A percentile compares a stretch with the other conserved stretches of the same genome.
phyloP scores from a whole-genome alignment of 768 basidiomycete species.

The Artomyces pyxidatus region DNA sequence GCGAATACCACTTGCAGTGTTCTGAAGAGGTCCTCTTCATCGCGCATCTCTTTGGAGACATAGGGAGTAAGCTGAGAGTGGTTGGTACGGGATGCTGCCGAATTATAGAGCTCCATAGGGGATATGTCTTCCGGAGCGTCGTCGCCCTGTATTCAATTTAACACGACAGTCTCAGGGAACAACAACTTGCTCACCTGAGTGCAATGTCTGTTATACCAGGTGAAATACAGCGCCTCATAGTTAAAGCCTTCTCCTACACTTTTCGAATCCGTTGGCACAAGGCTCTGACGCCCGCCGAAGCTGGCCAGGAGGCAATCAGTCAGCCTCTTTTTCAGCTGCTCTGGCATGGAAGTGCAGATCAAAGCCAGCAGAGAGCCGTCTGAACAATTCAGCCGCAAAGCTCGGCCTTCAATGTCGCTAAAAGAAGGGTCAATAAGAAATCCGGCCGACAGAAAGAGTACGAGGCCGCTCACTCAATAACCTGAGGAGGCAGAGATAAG shows the following conservation, averaged over 20 bases:
- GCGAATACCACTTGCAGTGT: neutral
- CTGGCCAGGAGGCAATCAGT: neutral
- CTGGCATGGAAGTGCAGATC: neutral
- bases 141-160: neutral
- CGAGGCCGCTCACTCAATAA: too few relatives aligned
- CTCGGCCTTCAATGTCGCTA: too few relatives aligned
- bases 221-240: neutral
- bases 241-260: neutral
- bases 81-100: neutral
- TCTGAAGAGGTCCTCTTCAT: conserved; percentile 19
- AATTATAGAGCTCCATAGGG: neutral
- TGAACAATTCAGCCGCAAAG: neutral
- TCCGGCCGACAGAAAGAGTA: too few relatives aligned
- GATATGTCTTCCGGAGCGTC: neutral
- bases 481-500: too few relatives aligned
- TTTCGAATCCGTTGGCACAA: too few relatives aligned
- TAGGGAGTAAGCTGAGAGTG: neutral
- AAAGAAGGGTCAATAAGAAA: too few relatives aligned
- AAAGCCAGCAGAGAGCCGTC: neutral
- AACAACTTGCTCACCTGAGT: neutral
- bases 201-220: neutral
- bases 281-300: neutral
- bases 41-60: neutral
- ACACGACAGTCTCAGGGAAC: neutral
- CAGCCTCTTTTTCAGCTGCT: neutral